Evolutionary conservation across 1,139 yeast genomes (phyloP).

Genomic region (Yamadazyma diospyri): DNA sequence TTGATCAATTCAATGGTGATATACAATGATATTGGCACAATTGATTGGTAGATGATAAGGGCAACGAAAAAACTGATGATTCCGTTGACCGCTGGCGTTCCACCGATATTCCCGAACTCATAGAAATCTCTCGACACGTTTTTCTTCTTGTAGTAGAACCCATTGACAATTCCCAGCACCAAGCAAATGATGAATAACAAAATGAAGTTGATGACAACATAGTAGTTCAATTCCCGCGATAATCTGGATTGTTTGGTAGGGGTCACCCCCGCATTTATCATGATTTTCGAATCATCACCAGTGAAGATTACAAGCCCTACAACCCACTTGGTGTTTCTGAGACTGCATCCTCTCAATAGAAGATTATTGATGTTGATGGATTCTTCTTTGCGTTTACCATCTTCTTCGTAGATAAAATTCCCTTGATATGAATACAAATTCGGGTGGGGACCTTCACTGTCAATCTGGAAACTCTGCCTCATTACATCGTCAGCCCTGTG

Average conservation of each 20-base stretch:
- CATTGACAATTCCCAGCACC: slow-evolving; percentile 51
- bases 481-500: slow-evolving; percentile 44
- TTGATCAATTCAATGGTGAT: slow-evolving; percentile 59
- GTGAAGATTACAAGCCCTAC: slow-evolving; percentile 51
- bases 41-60: slow-evolving; percentile 52
- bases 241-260: slow-evolving; percentile 56
- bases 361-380: slow-evolving; percentile 47
- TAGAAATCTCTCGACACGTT: slow-evolving; percentile 38
- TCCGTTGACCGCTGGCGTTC: slow-evolving; percentile 50
- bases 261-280: slow-evolving; percentile 55
- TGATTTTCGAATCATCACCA: slow-evolving; percentile 54
- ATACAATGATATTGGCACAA: slow-evolving; percentile 59
- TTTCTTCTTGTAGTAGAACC: slow-evolving; percentile 38
- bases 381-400: slow-evolving; percentile 27
- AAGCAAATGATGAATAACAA: slow-evolving; percentile 49
- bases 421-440: slow-evolving; percentile 55
- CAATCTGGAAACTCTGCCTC: slow-evolving; percentile 37
- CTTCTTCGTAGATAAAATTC: slow-evolving; percentile 37
- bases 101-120: slow-evolving; percentile 51
- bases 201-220: slow-evolving; percentile 46
- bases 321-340: slow-evolving; percentile 56
- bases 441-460: slow-evolving; percentile 56
- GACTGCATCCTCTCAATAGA: slow-evolving; percentile 48
- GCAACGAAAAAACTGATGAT: slow-evolving; percentile 50
- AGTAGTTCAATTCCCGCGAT: slow-evolving; percentile 48